phyloP scores from a whole-genome alignment of 495 filamentous ascomycete genomes.

The Aspergillus diversus region DNA sequence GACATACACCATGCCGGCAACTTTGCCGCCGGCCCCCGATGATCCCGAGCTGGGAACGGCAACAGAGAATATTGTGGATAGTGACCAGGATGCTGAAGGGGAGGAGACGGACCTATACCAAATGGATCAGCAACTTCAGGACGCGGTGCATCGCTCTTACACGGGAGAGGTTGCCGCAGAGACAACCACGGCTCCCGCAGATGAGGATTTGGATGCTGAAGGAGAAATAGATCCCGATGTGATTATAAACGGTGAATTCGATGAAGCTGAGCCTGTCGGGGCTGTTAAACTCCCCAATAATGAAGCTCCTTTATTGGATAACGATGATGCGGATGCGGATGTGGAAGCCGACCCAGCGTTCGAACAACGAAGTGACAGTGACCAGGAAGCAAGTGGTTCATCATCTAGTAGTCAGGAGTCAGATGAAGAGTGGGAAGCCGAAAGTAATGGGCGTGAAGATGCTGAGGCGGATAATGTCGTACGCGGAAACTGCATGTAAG shows the following conservation, averaged over 20 bases:
- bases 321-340: conserved; percentile 49
- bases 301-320: conserved; percentile 49
- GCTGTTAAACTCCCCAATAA: conserved; percentile 70
- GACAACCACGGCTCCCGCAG: conserved; percentile 31
- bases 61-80: conserved; percentile 42
- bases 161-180: conserved; percentile 52
- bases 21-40: conserved; percentile 47
- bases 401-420: conserved; percentile 65
- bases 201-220: conserved; percentile 42
- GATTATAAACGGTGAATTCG: conserved; percentile 42
- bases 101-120: conserved; percentile 52
- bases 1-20: conserved; percentile 53
- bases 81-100: conserved; percentile 58
- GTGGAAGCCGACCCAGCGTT: conserved; percentile 48
- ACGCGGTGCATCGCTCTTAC: conserved; percentile 59
- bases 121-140: conserved; percentile 51
- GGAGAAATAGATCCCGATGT: conserved; percentile 29
- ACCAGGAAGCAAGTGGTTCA: conserved; percentile 54
- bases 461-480: conserved; percentile 65
- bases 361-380: conserved; percentile 43
- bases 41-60: conserved; percentile 40
- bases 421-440: conserved; percentile 70
- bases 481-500: conserved; percentile 69
- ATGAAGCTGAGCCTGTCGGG: conserved; percentile 66
- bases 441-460: conserved; percentile 66